Evolutionary conservation across 306 rosid species (phyloP).

Genomic region (Rosa multiflora): DNA sequence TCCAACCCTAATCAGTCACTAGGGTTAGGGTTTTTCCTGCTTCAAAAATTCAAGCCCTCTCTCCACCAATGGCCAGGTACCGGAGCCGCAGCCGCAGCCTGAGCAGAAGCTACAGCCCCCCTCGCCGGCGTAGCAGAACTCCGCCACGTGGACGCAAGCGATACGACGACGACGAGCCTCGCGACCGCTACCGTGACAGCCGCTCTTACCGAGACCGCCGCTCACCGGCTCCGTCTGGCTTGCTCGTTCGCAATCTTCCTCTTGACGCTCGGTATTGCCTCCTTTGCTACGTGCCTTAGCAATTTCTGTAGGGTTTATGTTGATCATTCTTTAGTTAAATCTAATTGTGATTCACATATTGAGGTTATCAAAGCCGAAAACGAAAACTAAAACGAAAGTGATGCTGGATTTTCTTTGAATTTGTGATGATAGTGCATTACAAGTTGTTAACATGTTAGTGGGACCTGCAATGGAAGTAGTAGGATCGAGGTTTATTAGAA

Average conservation of each 20-base stretch:
- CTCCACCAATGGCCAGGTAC: slow-evolving; percentile 55
- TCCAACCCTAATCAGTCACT: neutral
- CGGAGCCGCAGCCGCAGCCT: slow-evolving; percentile 93
- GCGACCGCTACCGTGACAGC: slow-evolving; percentile 56
- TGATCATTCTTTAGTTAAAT: neutral
- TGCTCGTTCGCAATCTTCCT: slow-evolving; percentile 96
- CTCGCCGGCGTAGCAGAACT: slow-evolving; percentile 81
- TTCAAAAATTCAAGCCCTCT: neutral
- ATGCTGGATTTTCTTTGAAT: neutral
- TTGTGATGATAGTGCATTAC: neutral
- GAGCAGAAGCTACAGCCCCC: slow-evolving; percentile 93
- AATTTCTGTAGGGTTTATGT: neutral
- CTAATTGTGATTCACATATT: neutral
- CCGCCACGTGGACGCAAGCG: slow-evolving; percentile 88
- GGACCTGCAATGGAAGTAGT: neutral
- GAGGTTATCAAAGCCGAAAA: neutral
- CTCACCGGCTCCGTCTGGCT: slow-evolving; percentile 89
- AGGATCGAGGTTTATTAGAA: neutral
- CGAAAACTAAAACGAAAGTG: neutral
- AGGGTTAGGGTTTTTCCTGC: slow-evolving; percentile 44
- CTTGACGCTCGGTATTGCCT: slow-evolving; percentile 71
- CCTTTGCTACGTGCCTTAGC: neutral
- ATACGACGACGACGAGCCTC: slow-evolving; percentile 58
- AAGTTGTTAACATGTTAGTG: neutral
- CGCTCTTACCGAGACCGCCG: slow-evolving; percentile 80